phyloP scores from a whole-genome alignment of 2,329 filamentous ascomycete genomes.

The Nothophoma quercina region DNA sequence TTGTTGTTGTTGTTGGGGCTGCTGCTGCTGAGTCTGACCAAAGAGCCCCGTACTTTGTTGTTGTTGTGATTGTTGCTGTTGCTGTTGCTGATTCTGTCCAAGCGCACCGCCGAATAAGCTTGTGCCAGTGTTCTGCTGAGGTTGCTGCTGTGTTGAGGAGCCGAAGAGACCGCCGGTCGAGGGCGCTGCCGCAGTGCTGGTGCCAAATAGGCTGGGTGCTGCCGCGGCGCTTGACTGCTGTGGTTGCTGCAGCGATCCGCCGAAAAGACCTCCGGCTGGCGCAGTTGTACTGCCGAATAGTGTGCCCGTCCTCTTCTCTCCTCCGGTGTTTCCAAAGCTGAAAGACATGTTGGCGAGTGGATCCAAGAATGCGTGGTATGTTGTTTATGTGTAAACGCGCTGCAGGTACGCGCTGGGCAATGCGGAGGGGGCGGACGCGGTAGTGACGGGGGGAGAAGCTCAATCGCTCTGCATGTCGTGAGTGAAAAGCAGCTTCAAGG shows the following conservation, averaged over 20 bases:
- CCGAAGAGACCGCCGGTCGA: slow-evolving; percentile 36
- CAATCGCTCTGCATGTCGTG: slow-evolving; percentile 21
- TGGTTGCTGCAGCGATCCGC: slow-evolving; percentile 45
- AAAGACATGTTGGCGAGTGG: slow-evolving; percentile 38
- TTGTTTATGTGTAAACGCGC: slow-evolving; percentile 16
- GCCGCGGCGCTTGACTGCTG: slow-evolving; percentile 46
- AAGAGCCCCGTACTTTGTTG: slow-evolving; percentile 49
- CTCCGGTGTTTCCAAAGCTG: slow-evolving; percentile 37
- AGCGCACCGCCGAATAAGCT: slow-evolving; percentile 34
- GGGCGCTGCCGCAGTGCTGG: slow-evolving; percentile 16
- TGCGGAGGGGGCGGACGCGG: not conserved
- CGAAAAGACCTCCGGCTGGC: slow-evolving; percentile 51
- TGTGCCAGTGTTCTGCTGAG: slow-evolving; percentile 21
- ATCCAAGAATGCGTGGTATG: slow-evolving; percentile 1
- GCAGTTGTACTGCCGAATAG: slow-evolving; percentile 47
- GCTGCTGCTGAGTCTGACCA: slow-evolving; percentile 49
- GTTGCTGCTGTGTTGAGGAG: slow-evolving; percentile 24
- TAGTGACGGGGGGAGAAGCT: slow-evolving; percentile 6
- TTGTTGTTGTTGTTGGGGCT: slow-evolving; percentile 45
- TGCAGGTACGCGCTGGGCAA: slow-evolving; percentile 22
- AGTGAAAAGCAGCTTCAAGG: slow-evolving; percentile 2
- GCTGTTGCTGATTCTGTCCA: slow-evolving; percentile 21
- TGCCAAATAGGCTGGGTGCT: slow-evolving; percentile 34
- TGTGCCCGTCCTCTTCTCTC: slow-evolving; percentile 48
- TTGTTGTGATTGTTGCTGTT: slow-evolving; percentile 25